Conservation (phyloP, 1,139 yeast species). For the Diutina ranongensis region DNA sequence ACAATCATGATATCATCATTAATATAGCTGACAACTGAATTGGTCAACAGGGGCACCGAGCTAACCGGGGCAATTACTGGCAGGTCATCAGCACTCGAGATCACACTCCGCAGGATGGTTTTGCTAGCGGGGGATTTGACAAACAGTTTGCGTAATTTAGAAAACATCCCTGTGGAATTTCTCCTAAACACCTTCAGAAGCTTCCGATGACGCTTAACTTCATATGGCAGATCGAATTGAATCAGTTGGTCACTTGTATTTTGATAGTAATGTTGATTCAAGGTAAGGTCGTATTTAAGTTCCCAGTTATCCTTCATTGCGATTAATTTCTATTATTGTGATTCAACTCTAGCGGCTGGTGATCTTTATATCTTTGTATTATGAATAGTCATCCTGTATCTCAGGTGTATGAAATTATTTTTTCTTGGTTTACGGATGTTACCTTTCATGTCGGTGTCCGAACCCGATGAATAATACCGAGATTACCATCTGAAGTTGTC, state of each 20-base stretch:
- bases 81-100: too few relatives aligned
- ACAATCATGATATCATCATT: neutral
- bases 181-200: neutral
- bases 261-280: conserved; percentile 27
- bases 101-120: too few relatives aligned
- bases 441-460: too few relatives aligned
- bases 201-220: conserved; percentile 15
- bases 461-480: too few relatives aligned
- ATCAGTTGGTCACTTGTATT: conserved; percentile 21
- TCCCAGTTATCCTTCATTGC: conserved; percentile 11
- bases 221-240: conserved; percentile 31
- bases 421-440: too few relatives aligned
- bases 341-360: neutral
- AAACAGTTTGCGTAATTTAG: neutral
- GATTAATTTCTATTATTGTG: neutral
- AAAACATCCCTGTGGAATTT: neutral
- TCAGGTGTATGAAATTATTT: too few relatives aligned
- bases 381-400: too few relatives aligned
- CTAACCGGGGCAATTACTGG: neutral
- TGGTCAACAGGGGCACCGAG: neutral
- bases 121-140: neutral
- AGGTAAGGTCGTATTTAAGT: conserved; percentile 19
- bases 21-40: neutral
- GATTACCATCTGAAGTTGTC: too few relatives aligned
- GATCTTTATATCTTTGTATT: too few relatives aligned